Conservation (phyloP, 805 yeast species). For the Ogataea kodamae region DNA sequence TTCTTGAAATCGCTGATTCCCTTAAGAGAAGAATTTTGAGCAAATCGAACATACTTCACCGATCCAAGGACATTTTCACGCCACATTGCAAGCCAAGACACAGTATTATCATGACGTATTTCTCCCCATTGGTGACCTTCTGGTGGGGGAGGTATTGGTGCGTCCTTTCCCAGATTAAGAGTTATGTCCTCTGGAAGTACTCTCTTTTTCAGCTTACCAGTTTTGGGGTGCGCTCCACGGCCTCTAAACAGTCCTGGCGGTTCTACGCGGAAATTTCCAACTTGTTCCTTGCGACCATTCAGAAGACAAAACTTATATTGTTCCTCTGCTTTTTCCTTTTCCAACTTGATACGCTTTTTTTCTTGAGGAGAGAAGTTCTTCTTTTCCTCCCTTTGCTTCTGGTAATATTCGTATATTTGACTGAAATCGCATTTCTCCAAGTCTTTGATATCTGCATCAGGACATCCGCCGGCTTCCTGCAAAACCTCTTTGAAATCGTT, state of each 20-base stretch:
- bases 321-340: conserved; percentile 74
- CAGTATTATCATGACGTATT: conserved; percentile 80
- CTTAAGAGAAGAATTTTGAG: conserved; percentile 85
- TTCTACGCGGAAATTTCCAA: conserved; percentile 91
- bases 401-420: conserved; percentile 69
- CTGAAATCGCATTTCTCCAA: conserved; percentile 77
- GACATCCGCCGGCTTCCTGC: conserved; percentile 65
- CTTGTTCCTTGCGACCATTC: conserved; percentile 87
- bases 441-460: conserved; percentile 43
- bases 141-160: conserved; percentile 77
- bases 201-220: conserved; percentile 85
- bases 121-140: conserved; percentile 90
- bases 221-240: conserved; percentile 95
- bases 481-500: conserved; percentile 69
- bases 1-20: conserved; percentile 89
- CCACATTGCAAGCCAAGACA: conserved; percentile 97
- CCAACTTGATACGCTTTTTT: conserved; percentile 67
- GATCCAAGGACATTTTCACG: conserved; percentile 83
- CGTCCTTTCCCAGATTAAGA: conserved; percentile 71
- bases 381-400: conserved; percentile 65
- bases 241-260: conserved; percentile 97
- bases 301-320: conserved; percentile 74
- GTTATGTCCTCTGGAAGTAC: conserved; percentile 89
- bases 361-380: conserved; percentile 67
- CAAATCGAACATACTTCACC: conserved; percentile 85